Conservation (phyloP, 1,284 basidiomycete species). For the Phylloboletellus chloephorus region DNA sequence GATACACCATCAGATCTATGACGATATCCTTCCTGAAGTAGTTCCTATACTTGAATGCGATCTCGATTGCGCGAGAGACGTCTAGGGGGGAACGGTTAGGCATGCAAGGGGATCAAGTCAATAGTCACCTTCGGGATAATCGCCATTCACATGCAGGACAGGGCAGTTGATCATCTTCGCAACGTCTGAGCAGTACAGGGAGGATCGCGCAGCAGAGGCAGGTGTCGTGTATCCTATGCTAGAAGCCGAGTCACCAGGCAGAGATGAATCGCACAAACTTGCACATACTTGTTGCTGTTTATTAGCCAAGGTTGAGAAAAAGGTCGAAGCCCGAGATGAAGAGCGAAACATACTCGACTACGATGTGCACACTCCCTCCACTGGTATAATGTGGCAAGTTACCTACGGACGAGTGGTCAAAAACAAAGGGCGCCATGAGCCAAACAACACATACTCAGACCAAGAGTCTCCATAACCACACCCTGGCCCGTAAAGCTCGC, state of each 20-base stretch:
- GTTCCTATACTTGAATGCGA: conserved; percentile 79
- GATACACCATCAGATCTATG: conserved; percentile 83
- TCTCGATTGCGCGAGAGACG: conserved; percentile 71
- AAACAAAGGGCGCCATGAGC: background rate
- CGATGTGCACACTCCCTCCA: conserved; percentile 83
- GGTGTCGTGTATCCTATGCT: conserved; percentile 91
- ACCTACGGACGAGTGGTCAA: conserved; percentile 37
- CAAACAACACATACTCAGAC: conserved; percentile 55
- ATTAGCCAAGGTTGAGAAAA: conserved; percentile 45
- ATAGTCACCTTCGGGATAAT: conserved; percentile 74
- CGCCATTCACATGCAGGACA: conserved; percentile 88
- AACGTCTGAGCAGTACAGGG: conserved; percentile 83
- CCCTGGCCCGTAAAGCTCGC: conserved; percentile 88
- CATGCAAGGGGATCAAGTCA: conserved; percentile 1
- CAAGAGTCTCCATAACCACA: conserved; percentile 82
- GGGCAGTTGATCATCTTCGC: conserved; percentile 89
- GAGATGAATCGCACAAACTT: background rate
- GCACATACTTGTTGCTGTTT: conserved; percentile 47
- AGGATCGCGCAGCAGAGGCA: conserved; percentile 75
- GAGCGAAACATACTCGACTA: conserved; percentile 71
- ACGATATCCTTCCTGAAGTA: conserved; percentile 86
- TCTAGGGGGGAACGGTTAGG: conserved; percentile 38
- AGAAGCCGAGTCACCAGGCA: conserved; percentile 4
- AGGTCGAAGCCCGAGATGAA: conserved; percentile 45
- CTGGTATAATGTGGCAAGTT: conserved; percentile 85